phyloP scores from a whole-genome alignment of 257 asterid genomes.

The Capsicum pubescens region DNA sequence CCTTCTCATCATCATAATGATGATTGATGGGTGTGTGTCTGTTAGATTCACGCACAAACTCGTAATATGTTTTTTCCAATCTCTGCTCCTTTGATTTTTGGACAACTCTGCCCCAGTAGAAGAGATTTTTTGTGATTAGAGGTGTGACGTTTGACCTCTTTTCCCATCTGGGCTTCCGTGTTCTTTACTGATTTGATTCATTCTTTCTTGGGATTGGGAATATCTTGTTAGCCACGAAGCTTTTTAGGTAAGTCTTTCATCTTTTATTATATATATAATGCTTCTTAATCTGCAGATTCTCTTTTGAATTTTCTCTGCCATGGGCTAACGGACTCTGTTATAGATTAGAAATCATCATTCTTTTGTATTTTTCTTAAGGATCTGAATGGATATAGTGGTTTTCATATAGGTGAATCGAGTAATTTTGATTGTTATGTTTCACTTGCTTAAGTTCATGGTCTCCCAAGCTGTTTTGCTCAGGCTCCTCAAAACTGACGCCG shows the following conservation, averaged over 20 bases:
- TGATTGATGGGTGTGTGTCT: no score
- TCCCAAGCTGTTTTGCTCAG: background rate
- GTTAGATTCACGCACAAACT: constrained; percentile 43
- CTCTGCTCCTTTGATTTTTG: background rate
- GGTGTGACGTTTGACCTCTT: background rate
- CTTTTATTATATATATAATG: background rate
- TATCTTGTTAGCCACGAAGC: background rate
- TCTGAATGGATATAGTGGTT: background rate
- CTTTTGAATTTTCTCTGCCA: background rate
- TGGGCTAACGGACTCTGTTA: background rate
- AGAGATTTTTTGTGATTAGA: background rate
- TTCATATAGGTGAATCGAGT: background rate
- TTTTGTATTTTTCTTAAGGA: background rate
- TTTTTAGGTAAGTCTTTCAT: background rate
- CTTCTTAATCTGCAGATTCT: background rate
- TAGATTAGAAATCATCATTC: background rate
- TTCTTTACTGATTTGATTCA: background rate
- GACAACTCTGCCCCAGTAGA: background rate
- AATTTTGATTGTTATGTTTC: background rate
- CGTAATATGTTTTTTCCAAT: constrained; percentile 28
- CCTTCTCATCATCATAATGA: no score
- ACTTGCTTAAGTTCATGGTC: background rate
- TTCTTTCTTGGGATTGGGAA: background rate
- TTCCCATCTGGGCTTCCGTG: background rate
- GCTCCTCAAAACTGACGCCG: background rate